Evolutionary conservation across 1,284 basidiomycete genomes (phyloP), one percentile per base, ranked within the genome.

Genomic region (Golubevia sp.): DNA sequence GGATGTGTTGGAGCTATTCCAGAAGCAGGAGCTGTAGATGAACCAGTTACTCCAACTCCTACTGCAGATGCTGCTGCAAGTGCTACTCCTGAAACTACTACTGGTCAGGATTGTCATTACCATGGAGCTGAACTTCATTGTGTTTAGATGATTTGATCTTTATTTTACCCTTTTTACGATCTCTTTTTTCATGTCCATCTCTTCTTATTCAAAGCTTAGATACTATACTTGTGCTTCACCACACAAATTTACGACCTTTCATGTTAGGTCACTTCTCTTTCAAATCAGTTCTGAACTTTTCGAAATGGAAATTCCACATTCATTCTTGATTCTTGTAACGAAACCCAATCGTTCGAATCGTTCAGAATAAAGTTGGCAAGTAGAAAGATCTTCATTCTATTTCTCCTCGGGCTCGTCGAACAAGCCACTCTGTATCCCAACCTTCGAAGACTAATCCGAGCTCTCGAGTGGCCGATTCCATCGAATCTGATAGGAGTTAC

Each of bases 401-500:
- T 56, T 30, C 20, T 38, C 52, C 27, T 51, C 8, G 2, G 30
- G 52, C 53, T 67, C 56, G 20, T 61, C 67, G 2, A 3, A 78
- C 34, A 71, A 71, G 76, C 67, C 72, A 72, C 3, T 70, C 6
- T 1, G 64, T 55, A 55, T 74, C 74, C 69, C 74, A 78, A 13
- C 69, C 73, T 15, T 75, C 66, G 53, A 78, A 78, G 21, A 78
- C 59, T 34, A 71, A 52, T 1, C 38, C 65, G 4, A 78, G 53
- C 49, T 78, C 76, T 34, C 71, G 53, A 13, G 26, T 26, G 7
- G 74, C 73, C 1, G 60, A 59, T 2, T 63, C 54, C 13, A 56
- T 49, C 0, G 68, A 65, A 44, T 78, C 73, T 68, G 25, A 21
- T n/a, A 8, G 6, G 15, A 3, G 30, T 11, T 3, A 34, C 4